These are phyloP conservation scores for Leccinum sublutescens DNA, from an alignment of 768 basidiomycete genomes.

Conservation along the genomic window DNA sequence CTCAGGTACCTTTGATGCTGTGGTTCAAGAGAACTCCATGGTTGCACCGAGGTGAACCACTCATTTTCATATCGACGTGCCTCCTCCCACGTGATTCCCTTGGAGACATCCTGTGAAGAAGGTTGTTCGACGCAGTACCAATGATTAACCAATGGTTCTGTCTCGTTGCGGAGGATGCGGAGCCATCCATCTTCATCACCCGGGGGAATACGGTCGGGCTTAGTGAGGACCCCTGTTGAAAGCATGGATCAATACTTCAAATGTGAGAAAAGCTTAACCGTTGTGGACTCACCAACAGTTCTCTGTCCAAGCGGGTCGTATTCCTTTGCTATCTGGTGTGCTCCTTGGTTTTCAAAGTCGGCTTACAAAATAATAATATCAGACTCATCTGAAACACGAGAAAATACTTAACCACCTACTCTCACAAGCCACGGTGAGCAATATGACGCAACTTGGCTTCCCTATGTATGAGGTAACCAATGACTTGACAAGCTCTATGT, in stretches of 20 bases:
- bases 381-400: slow-evolving; percentile 30
- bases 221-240: slow-evolving; percentile 47
- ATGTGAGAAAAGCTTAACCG: slow-evolving; percentile 52
- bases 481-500: slow-evolving; percentile 60
- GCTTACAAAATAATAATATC: slow-evolving; percentile 47
- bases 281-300: slow-evolving; percentile 56
- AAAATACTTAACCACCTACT: slow-evolving; percentile 13
- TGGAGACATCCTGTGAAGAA: slow-evolving; percentile 22
- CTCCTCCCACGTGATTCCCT: slow-evolving; percentile 47
- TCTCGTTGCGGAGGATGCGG: slow-evolving; percentile 52
- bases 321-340: slow-evolving; percentile 59
- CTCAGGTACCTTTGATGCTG: slow-evolving; percentile 52
- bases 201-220: slow-evolving; percentile 56
- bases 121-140: slow-evolving; percentile 45
- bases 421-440: slow-evolving; percentile 57
- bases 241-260: slow-evolving; percentile 10
- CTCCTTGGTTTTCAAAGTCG: slow-evolving; percentile 79
- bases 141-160: slow-evolving; percentile 27
- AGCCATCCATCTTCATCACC: slow-evolving; percentile 48
- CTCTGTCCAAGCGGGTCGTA: slow-evolving; percentile 62
- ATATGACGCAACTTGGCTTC: slow-evolving; percentile 65
- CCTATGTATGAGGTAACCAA: slow-evolving; percentile 60
- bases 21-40: slow-evolving; percentile 55
- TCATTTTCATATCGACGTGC: slow-evolving; percentile 56
- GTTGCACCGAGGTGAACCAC: slow-evolving; percentile 52